Evolutionary conservation across 208 protist genomes (phyloP).

Genomic region (Trypanosoma boissoni): DNA sequence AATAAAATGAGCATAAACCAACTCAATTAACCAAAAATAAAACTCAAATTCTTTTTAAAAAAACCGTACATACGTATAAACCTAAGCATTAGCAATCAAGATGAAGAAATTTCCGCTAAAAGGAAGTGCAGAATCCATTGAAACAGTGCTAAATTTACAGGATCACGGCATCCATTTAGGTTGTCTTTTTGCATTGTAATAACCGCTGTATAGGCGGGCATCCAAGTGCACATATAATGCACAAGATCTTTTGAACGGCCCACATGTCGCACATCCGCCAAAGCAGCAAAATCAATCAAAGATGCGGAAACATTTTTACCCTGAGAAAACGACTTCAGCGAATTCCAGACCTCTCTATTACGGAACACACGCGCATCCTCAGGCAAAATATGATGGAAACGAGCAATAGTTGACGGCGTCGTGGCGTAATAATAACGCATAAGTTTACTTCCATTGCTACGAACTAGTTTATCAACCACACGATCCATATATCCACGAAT

Average conservation of each 20-base stretch:
- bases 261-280: slow-evolving; percentile 14
- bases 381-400: slow-evolving; percentile 5
- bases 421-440: slow-evolving; percentile 12
- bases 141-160: slow-evolving; percentile 15
- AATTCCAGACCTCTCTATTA: slow-evolving; percentile 8
- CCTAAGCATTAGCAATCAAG: too few relatives aligned
- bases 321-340: not conserved
- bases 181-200: slow-evolving; percentile 7
- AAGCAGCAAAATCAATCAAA: slow-evolving; percentile 26
- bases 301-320: slow-evolving; percentile 1
- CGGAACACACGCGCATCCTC: slow-evolving; percentile 5
- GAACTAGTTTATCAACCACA: too few relatives aligned
- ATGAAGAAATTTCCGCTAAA: too few relatives aligned
- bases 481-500: slow-evolving; percentile 12
- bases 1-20: too few relatives aligned
- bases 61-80: too few relatives aligned
- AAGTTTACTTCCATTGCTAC: not conserved
- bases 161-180: slow-evolving; percentile 9
- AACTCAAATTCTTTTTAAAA: too few relatives aligned
- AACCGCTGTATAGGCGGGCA: not conserved
- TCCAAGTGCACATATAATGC: slow-evolving; percentile 35
- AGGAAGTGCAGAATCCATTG: too few relatives aligned
- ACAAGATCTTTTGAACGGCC: slow-evolving; percentile 9
- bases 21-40: too few relatives aligned
- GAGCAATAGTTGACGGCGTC: slow-evolving; percentile 9